Evolutionary conservation across 768 basidiomycete genomes (phyloP), one percentile per base, ranked within the genome.

Genomic region (Mycena leptocephala): DNA sequence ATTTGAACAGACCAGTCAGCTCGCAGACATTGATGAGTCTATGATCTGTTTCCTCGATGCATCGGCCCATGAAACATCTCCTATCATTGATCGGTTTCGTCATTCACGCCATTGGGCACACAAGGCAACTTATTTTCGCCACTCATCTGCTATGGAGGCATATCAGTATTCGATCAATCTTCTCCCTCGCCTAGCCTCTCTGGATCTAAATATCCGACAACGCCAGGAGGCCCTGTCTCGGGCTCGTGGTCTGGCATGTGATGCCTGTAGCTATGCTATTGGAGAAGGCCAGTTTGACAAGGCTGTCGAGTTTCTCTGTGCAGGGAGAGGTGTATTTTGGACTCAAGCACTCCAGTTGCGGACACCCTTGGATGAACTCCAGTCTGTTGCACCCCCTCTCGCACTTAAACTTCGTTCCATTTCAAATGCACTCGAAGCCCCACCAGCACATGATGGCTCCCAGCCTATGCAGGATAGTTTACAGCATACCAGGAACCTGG

Each of bases 401-500:
- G 61, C 61, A 63, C 61, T 63, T 63, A 63, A 63, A 63, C 61
- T 63, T 39, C 39, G 37, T 3, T 26, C 61, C 61, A 41, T 63
- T 41, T 39, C 61, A 39, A 63, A 63, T 39, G 37, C 5, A 41
- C 61, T 63, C 61, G 61, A 63, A 63, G 61, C 61, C 61, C 35
- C 61, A 63, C 41, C 37, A 41, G 32, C 61, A 26, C 61, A 63
- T 41, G 61, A 41, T 39, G 37, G 37, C 61, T 63, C n/a, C 37
- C 37, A 41, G 37, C 2, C 61, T 63, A 63, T 63, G 61, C 35
- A 39, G 37, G 61, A 63, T 63, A 28, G 37, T 37, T 63, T 22
- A 26, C 61, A 63, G 37, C 37, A 63, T 63, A 63, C 37, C n/a
- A 41, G 63, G 63, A 41, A 64, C 41, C 59, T 76, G 18, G 81